A percentile compares a stretch with the other conserved stretches of the same genome.
phyloP scores from a whole-genome alignment of 202 grass and related monocot genomes.

The Eragrostis tef region DNA sequence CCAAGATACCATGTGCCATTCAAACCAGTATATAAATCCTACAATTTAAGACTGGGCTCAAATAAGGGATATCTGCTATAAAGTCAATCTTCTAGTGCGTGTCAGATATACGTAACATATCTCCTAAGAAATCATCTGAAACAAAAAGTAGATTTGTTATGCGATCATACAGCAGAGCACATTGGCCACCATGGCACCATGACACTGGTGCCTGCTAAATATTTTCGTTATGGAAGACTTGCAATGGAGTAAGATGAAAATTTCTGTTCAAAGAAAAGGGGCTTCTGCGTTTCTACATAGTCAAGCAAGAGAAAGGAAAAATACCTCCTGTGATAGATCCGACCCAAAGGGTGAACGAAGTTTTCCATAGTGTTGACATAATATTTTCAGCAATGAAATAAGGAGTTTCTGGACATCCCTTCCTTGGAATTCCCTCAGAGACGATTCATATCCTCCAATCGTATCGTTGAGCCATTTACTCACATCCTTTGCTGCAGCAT shows the following conservation, averaged over 20 bases:
- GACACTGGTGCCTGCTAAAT: not conserved
- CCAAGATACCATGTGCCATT: conserved; percentile 2
- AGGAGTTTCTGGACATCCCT: conserved; percentile 69
- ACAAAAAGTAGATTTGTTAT: conserved; percentile 2
- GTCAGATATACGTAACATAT: not conserved
- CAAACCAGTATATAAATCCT: conserved; percentile 1
- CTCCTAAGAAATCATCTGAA: not conserved
- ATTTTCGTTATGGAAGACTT: not conserved
- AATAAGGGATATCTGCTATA: conserved; percentile 7
- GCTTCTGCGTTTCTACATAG: not conserved
- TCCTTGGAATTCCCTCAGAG: conserved; percentile 63
- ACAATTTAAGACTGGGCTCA: conserved; percentile 6
- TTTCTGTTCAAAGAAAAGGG: conserved; percentile 19
- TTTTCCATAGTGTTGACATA: conserved; percentile 92
- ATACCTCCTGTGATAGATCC: conserved; percentile 76
- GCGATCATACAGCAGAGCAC: not conserved
- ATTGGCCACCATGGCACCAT: not conserved
- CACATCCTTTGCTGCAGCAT: conserved; percentile 78
- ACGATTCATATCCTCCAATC: conserved; percentile 58
- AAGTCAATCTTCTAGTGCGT: not conserved
- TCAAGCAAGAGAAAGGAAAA: conserved; percentile 27
- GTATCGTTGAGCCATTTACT: conserved; percentile 96
- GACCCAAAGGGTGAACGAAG: conserved; percentile 89
- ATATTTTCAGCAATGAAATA: conserved; percentile 82
- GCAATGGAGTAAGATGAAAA: not conserved